These are phyloP conservation scores for Seiridium cupressi DNA, from an alignment of 2,329 filamentous ascomycete genomes.

Conservation along the genomic window DNA sequence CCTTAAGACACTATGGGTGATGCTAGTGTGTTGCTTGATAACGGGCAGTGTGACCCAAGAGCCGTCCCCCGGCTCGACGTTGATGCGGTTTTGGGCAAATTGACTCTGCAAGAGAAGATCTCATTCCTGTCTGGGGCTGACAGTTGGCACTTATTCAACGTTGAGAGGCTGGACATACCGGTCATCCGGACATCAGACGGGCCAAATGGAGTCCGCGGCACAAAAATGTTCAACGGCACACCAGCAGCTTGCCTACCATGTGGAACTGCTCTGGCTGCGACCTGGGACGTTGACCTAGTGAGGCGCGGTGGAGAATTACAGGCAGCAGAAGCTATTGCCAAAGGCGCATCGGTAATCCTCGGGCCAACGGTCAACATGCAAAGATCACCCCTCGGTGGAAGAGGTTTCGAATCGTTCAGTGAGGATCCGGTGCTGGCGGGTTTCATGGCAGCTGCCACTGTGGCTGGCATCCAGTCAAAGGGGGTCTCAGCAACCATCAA, in stretches of 20 bases:
- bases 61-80: constrained; percentile 18
- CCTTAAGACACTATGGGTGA: no score
- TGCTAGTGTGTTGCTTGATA: no score
- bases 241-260: constrained; percentile 61
- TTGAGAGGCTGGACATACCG: constrained; percentile 60
- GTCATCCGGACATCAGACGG: constrained; percentile 66
- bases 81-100: not conserved
- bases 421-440: constrained; percentile 58
- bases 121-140: constrained; percentile 42
- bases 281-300: constrained; percentile 53
- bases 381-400: constrained; percentile 56
- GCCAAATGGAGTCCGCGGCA: constrained; percentile 67
- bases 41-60: no score
- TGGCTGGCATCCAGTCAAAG: constrained; percentile 54
- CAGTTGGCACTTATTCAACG: constrained; percentile 43
- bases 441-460: constrained; percentile 48
- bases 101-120: not conserved
- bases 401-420: constrained; percentile 57
- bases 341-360: constrained; percentile 57
- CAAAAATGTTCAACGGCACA: constrained; percentile 64
- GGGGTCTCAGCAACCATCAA: constrained; percentile 57
- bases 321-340: constrained; percentile 51
- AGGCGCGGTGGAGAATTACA: constrained; percentile 47
- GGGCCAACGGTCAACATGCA: constrained; percentile 66
- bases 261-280: constrained; percentile 54